These are phyloP conservation scores for Azolla pinnata DNA, from an alignment of 75 land plant genomes.

Conservation along the genomic window DNA sequence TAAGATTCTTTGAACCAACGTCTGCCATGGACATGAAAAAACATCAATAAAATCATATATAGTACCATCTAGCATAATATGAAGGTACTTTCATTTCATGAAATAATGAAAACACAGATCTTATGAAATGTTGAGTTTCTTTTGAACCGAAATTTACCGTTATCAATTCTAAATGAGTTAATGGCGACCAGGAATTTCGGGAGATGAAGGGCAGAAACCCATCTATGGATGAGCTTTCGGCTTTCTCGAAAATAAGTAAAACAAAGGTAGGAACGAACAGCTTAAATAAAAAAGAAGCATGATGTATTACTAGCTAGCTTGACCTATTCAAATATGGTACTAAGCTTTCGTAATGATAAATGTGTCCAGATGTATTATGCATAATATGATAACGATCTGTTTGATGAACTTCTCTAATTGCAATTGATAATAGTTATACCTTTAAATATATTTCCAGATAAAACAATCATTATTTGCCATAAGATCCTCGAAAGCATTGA, in stretches of 20 bases:
- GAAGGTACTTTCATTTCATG: no score
- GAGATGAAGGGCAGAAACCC: conserved; percentile 15
- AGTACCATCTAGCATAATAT: no score
- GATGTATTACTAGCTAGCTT: no score
- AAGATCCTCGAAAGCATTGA: background rate
- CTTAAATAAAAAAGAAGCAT: background rate
- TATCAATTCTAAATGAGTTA: no score
- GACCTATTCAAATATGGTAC: background rate
- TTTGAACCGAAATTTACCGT: no score
- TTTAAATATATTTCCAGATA: background rate
- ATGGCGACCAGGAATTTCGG: conserved; percentile 14
- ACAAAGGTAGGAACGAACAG: conserved; percentile 1
- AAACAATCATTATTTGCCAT: background rate
- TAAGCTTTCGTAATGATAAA: background rate
- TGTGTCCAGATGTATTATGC: background rate
- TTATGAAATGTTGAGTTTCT: no score
- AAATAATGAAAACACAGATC: no score
- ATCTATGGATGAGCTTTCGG: conserved; percentile 13
- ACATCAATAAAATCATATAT: no score
- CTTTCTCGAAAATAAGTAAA: conserved; percentile 8
- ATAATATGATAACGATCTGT: background rate
- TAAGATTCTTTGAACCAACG: no score
- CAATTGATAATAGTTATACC: background rate
- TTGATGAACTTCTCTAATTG: background rate
- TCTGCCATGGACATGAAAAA: no score